A percentile compares a stretch with the other conserved stretches of the same genome.
Conservation (phyloP, 345 rosid species). For the Adansonia digitata region DNA sequence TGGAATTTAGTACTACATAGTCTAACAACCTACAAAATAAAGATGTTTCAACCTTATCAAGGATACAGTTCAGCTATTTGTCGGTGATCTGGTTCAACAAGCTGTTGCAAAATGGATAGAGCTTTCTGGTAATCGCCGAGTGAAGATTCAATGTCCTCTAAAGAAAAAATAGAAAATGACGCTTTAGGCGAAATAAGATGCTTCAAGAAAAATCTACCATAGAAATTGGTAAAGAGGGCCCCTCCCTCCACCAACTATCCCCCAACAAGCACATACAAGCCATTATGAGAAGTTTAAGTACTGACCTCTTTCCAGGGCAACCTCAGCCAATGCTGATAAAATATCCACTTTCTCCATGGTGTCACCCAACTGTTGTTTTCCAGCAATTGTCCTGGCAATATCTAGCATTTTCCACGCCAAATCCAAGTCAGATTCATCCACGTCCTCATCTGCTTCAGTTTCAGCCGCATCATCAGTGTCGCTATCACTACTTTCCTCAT, state of each 20-base stretch:
- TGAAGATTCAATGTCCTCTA: slow-evolving; percentile 95
- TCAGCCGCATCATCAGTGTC: slow-evolving; percentile 60
- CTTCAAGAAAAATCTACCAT: neutral
- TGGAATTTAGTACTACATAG: neutral
- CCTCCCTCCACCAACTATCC: no score
- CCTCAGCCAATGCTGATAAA: slow-evolving; percentile 73
- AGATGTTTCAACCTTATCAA: slow-evolving; percentile 16
- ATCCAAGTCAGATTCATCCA: slow-evolving; percentile 75
- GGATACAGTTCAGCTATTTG: slow-evolving; percentile 93
- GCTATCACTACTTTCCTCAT: slow-evolving; percentile 44
- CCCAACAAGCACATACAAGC: neutral
- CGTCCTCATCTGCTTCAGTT: slow-evolving; percentile 71
- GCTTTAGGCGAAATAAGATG: neutral
- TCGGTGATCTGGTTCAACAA: slow-evolving; percentile 89
- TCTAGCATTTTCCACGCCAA: slow-evolving; percentile 96
- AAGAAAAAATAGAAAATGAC: slow-evolving; percentile 1
- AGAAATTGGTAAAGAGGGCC: neutral
- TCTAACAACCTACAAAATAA: neutral
- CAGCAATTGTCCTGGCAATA: slow-evolving; percentile 85
- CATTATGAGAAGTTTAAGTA: slow-evolving; percentile 4
- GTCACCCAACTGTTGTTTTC: slow-evolving; percentile 49
- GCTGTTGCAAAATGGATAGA: slow-evolving; percentile 53
- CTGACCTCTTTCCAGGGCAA: slow-evolving; percentile 88
- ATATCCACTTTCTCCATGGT: slow-evolving; percentile 83
- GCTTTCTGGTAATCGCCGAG: slow-evolving; percentile 78